These are phyloP conservation scores for Euphrasia confusa DNA, from an alignment of 257 asterid genomes.

Conservation along the genomic window DNA sequence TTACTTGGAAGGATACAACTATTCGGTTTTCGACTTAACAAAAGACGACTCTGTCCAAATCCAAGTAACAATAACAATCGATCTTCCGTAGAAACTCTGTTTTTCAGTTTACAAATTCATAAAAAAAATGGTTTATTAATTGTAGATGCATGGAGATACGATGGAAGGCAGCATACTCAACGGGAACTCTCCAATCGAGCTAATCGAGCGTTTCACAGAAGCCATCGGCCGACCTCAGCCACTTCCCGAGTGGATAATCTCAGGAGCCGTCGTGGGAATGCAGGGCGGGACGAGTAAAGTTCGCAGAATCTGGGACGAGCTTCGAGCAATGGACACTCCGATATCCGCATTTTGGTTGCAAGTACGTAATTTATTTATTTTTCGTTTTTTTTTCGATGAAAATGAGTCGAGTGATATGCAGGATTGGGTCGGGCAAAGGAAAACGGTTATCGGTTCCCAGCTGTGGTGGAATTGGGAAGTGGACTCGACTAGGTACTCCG, in stretches of 20 bases:
- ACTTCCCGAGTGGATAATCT: slow-evolving; percentile 92
- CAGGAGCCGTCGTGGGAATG: slow-evolving; percentile 95
- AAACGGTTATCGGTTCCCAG: slow-evolving; percentile 91
- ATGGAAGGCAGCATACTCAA: slow-evolving; percentile 71
- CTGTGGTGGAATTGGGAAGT: slow-evolving; percentile 99
- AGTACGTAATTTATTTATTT: slow-evolving; percentile 32
- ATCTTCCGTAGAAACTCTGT: not conserved
- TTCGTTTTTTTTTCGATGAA: too few species aligned
- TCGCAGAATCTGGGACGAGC: slow-evolving; percentile 51
- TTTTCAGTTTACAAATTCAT: too few species aligned
- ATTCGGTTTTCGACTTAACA: slow-evolving; percentile 83
- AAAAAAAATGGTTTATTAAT: not conserved
- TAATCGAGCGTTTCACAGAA: slow-evolving; percentile 73
- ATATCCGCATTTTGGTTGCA: slow-evolving; percentile 97
- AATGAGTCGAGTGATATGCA: slow-evolving; percentile 20
- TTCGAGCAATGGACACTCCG: slow-evolving; percentile 62
- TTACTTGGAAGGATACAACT: slow-evolving; percentile 86
- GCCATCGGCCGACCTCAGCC: slow-evolving; percentile 73
- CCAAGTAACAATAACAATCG: slow-evolving; percentile 42
- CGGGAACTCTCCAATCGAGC: slow-evolving; percentile 82
- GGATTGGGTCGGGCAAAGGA: slow-evolving; percentile 98
- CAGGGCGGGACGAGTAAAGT: slow-evolving; percentile 84
- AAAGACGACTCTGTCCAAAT: slow-evolving; percentile 72
- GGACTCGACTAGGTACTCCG: slow-evolving; percentile 62
- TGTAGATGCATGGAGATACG: slow-evolving; percentile 62